Base-by-base conservation (phyloP, 768 basidiomycete species). In the Russula brevipes region DNA sequence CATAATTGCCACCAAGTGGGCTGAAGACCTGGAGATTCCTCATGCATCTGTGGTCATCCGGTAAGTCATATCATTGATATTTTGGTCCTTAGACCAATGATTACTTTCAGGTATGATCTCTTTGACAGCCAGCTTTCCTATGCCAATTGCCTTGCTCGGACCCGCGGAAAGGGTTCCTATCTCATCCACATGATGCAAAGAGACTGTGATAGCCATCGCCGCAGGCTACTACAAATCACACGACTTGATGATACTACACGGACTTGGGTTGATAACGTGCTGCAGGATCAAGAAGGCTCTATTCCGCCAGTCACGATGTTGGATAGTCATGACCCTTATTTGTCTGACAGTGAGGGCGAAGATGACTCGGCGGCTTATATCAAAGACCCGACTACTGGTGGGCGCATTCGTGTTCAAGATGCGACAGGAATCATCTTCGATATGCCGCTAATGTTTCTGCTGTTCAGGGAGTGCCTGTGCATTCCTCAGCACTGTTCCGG, bases 181-280 rank as follows among this genome's bases (percentile, higher is more conserved):
- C 68, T 88, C 46, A 72, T 90, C 6, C 80, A 88, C 69, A 81
- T 91, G 81, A 78, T 80, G 24, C 84, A 89, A 70, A 76, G 79
- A 64, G 80, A 77, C 4, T 85, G 84, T 64, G 81, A 82, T 61
- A 66, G 71, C 14, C 85, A 88, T 67, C 81, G 80, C 30, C 81
- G 78, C 47, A 76, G 80, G 41, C 59, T 89, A n/a, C 74, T 78
- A 31, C 76, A 72, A 35, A 74, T 79, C 14, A 77, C 78, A 7
- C 75, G 74, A 39, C 65, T 76, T 12, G 74, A 78, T 57, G 70
- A 76, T 9, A 72, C 73, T 17, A 77, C 84, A 71, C 66, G 74
- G 57, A 69, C 68, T 41, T 88, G 87, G 86, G 77, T 80, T 7
- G 74, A 82, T 54, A 73, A 74, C 4, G 67, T 84, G n/a, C 73